Base-by-base conservation (phyloP, 768 basidiomycete species). In the Lepiota subincarnata region DNA sequence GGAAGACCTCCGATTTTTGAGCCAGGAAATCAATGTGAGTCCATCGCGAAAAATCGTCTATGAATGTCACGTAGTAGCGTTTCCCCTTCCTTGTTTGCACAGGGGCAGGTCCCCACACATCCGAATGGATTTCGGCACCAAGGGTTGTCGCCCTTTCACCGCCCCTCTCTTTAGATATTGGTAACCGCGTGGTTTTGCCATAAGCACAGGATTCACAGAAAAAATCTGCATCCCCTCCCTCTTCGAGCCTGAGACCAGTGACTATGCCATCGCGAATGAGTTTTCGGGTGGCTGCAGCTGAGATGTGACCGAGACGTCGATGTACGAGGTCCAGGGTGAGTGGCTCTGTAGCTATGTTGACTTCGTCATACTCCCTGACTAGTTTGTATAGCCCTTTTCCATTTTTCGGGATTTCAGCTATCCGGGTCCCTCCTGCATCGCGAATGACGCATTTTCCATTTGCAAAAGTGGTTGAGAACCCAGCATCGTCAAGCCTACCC, bases 401-500 rank as follows among this genome's bases (percentile, higher is more conserved):
- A 3, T 16, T 19, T 10, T 20, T 2, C 4, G 10, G 40, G 40
- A n/a, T 31, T 24, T 14, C 22, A 28, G 28, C 16, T 28, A 28
- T 28, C 26, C 26, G 3, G 26, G 26, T 28, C 4, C 26, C 26
- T 4, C 26, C 14, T 3, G 14, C 4, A 26, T 48, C 26, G 4
- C 35, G 11, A 14, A 48, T 31, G 5, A 12, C 22, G 14, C 22
- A 48, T 26, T 48, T 41, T 3, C 19, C 16, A 10, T 41, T 19
- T 10, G 52, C 56, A 57, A 73, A 73, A 1, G 60, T 62, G 13
- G 59, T 44, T 1, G 56, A 26, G 41, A 64, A 68, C 0, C 73
- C 70, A 5, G 39, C 38, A 0, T 74, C 63, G 45, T 75, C 70
- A 7, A 76, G 65, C 26, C 56, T 34, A 5, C 72, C 70, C 50